Evolutionary conservation across 371 early-diverging fungal species (phyloP).

Genomic region (Catenaria anguillulae): DNA sequence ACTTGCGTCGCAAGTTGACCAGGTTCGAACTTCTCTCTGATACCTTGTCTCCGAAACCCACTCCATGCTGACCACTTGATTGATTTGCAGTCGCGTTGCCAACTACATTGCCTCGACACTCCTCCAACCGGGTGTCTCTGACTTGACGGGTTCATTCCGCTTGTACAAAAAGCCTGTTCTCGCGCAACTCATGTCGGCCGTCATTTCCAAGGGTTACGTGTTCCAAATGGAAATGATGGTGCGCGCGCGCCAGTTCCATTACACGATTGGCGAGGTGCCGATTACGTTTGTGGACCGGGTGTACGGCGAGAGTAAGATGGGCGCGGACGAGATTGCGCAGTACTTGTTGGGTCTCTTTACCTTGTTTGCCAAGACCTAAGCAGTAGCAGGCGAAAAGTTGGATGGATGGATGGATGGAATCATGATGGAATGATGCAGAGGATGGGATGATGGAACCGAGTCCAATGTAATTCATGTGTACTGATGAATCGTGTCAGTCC

Average conservation of each 20-base stretch:
- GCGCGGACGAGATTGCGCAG: constrained; percentile 82
- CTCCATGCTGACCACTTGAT: neutral
- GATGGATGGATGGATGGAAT: neutral
- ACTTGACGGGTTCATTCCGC: constrained; percentile 93
- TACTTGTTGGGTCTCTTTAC: constrained; percentile 80
- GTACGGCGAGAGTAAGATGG: constrained; percentile 90
- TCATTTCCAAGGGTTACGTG: constrained; percentile 91
- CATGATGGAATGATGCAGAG: neutral
- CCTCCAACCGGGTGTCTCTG: constrained; percentile 80
- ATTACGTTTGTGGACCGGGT: constrained; percentile 96
- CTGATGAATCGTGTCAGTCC: too few relatives aligned
- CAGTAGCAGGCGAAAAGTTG: too few relatives aligned
- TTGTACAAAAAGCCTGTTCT: constrained; percentile 90
- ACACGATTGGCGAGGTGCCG: constrained; percentile 82
- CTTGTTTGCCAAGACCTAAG: constrained; percentile 31
- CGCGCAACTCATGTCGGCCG: constrained; percentile 62
- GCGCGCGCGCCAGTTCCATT: constrained; percentile 80
- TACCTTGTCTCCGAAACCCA: neutral
- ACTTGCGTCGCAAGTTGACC: constrained; percentile 88
- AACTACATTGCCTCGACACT: constrained; percentile 90
- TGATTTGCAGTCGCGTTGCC: constrained; percentile 65
- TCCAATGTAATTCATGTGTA: neutral
- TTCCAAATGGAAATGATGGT: constrained; percentile 99
- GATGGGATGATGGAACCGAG: neutral
- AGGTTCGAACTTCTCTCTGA: constrained; percentile 40